Evolutionary conservation across 768 basidiomycete genomes (phyloP).

Genomic region (Auricularia heimuer): DNA sequence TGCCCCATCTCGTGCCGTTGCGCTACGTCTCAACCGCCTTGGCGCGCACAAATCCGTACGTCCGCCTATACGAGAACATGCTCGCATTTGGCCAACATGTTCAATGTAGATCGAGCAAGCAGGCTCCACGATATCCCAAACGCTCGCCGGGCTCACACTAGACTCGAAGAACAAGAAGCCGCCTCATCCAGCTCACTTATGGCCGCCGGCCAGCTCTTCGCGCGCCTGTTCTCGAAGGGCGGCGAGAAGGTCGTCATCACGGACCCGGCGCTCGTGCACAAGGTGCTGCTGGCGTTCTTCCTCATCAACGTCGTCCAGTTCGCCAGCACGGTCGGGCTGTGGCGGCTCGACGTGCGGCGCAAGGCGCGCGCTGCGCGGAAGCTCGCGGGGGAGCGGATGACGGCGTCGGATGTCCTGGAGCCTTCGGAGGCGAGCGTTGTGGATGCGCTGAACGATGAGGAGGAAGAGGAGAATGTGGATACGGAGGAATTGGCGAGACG

Average conservation of each 20-base stretch:
- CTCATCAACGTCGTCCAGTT: constrained; percentile 49
- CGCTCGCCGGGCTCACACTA: constrained; percentile 57
- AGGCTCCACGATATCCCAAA: constrained; percentile 64
- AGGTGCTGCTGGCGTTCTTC: constrained; percentile 48
- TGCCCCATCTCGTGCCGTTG: constrained; percentile 57
- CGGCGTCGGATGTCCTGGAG: constrained; percentile 3
- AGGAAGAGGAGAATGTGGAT: background rate
- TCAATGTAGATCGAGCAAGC: constrained; percentile 56
- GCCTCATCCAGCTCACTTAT: constrained; percentile 11
- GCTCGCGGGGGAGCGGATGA: background rate
- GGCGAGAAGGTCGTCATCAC: background rate
- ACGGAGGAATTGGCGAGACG: background rate
- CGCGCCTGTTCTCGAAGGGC: background rate
- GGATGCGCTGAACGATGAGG: background rate
- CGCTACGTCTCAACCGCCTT: constrained; percentile 73
- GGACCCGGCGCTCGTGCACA: constrained; percentile 32
- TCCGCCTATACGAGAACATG: constrained; percentile 2
- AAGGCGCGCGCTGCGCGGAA: constrained; percentile 1
- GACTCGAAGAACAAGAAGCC: constrained; percentile 33
- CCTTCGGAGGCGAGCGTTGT: background rate
- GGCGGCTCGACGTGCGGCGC: constrained; percentile 32
- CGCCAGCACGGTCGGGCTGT: constrained; percentile 38
- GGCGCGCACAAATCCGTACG: constrained; percentile 72
- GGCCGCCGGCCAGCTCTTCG: constrained; percentile 9
- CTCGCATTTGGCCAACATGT: background rate